Evolutionary conservation across 2,329 filamentous ascomycete species (phyloP), one percentile per base, ranked within the genome.

Genomic region (Diplocarpon mali): DNA sequence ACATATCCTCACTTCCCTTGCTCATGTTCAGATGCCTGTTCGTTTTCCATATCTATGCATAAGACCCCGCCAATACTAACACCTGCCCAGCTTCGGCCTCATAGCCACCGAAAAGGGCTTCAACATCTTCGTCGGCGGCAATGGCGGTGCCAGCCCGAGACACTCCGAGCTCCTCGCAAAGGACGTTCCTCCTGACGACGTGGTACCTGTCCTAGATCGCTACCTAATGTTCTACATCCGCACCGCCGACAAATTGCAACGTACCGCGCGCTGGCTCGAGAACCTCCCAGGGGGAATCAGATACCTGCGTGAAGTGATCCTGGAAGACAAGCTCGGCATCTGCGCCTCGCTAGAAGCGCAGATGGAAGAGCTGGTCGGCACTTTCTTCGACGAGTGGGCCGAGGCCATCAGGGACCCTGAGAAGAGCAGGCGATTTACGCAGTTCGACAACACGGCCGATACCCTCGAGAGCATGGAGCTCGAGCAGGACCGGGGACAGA

Each of bases 171-270:
- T 95, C 2, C 73, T 95, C 1, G 86, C 85, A 48, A 89, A 88
- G 61, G 87, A 95, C 56, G 86, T 94, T 0, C 78, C 85, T 0
- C 83, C 85, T 0, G 78, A 85, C 41, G 83, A 93, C 57, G 80
- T 94, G 8, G 72, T 94, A 8, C 78, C 85, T 1, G 83, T 95
- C 46, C 70, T 95, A 2, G 89, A 95, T 62, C 80, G 89, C 36
- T 95, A 92, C 60, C 74, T 95, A 17, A 86, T 89, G 66, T 90
- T 95, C 69, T 95, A 95, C 67, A 92, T 95, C 57, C 84, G 87
- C 53, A 93, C 89, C 0, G 88, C 86, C 36, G 88, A 95, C 67
- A 88, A 85, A 60, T 76, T 95, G 0, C 87, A 95, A 64, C 77
- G 88, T 40, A 95, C 88, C 20, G 88, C 88, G 0, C 75, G 86